These are phyloP conservation scores for Naganishia cerealis DNA, from an alignment of 1,284 basidiomycete species.

Conservation along the genomic window DNA sequence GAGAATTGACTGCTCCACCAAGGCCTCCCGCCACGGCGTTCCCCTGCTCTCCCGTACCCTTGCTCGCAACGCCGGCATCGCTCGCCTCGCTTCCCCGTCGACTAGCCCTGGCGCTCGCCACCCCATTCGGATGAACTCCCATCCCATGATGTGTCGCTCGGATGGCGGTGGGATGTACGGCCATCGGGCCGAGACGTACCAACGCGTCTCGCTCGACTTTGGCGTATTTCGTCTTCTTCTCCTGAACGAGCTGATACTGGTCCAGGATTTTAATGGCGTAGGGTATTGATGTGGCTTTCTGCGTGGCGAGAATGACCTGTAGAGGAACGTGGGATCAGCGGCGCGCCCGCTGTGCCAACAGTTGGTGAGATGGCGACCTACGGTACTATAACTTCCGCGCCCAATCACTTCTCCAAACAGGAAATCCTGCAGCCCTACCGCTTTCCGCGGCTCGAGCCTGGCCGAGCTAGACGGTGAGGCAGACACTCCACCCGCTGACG, in stretches of 20 bases:
- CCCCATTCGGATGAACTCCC: slow-evolving; percentile 12
- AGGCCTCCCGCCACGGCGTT: not conserved
- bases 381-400: slow-evolving; percentile 53
- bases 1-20: not conserved
- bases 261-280: slow-evolving; percentile 60
- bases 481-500: no score
- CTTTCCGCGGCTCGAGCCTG: slow-evolving; percentile 36
- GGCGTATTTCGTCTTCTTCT: slow-evolving; percentile 60
- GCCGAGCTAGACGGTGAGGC: not conserved
- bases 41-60: not conserved
- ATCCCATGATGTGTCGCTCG: not conserved
- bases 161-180: not conserved
- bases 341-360: slow-evolving; percentile 1
- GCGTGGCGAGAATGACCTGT: slow-evolving; percentile 38
- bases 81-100: slow-evolving; percentile 18
- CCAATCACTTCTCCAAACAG: slow-evolving; percentile 53
- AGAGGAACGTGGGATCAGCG: slow-evolving; percentile 4
- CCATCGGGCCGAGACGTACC: slow-evolving; percentile 52
- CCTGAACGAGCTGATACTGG: slow-evolving; percentile 55
- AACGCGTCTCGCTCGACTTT: slow-evolving; percentile 58
- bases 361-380: slow-evolving; percentile 35
- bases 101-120: slow-evolving; percentile 10
- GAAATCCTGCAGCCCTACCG: slow-evolving; percentile 44
- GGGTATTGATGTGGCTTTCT: slow-evolving; percentile 37
- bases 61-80: slow-evolving; percentile 5